Base-by-base conservation (phyloP, 2,329 filamentous ascomycete genomes). In the Didymella keratinophila region DNA sequence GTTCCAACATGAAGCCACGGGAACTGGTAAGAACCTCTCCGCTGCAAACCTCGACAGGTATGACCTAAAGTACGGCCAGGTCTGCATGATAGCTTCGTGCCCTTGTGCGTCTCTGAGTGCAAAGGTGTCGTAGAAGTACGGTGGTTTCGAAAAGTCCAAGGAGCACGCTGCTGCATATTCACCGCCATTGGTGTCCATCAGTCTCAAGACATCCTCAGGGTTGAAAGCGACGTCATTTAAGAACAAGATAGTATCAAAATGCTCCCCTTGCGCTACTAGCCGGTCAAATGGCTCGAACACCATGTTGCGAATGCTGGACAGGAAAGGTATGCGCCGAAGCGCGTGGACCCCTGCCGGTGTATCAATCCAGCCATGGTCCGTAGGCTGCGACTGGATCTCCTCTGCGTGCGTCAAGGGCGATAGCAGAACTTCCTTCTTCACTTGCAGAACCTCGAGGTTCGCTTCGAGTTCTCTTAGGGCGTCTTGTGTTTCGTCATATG, bases 1-100 rank as follows among this genome's bases (percentile, higher is more conserved):
- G 64, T 90, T 89, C 87, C 87, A 90, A 72, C 88, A 90, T 41
- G 85, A 87, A n/a, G 77, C 74, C 0, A 90, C 87, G 1, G 82
- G 84, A 1, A 88, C 80, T 0, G 87, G 84, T 11, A 77, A 63
- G 4, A 52, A 53, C 9, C 51, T 57, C 44, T 84, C 80, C 21
- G 89, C 73, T 0, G 86, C 84, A 45, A 82, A 72, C 20, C 86
- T 80, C 5, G 87, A 89, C 3, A 54, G 61, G 23, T 72, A 60
- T 2, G 81, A 80, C 27, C 79, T 74, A 61, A 89, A 88, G 68
- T 84, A 89, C 1, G 87, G 87, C 83, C 85, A 89, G 2, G 79
- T 82, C 60, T 81, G 78, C 75, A 82, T 84, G 8, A 83, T 67
- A 14, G 84, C 79, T 37, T 82, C 78, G 44, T 81, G 72, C 3